A percentile compares a stretch with the other conserved stretches of the same genome.
Conservation (phyloP, 352 stramenopile genomes). For the Aphanomyces cochlioides region DNA sequence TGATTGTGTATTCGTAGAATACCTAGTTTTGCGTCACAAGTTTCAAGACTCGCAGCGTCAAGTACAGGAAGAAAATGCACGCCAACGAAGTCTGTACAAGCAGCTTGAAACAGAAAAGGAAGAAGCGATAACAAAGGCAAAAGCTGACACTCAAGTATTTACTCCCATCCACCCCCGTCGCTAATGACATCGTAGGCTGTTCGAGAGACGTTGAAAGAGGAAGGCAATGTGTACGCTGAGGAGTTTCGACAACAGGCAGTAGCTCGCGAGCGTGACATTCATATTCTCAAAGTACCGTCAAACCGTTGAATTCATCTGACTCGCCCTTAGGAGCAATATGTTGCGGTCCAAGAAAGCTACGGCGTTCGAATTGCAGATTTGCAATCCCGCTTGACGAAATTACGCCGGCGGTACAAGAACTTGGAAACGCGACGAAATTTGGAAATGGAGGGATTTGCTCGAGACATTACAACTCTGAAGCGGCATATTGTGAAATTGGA, state of each 20-base stretch:
- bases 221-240: constrained; percentile 52
- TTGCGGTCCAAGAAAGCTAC: constrained; percentile 64
- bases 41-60: constrained; percentile 56
- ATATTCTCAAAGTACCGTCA: constrained; percentile 46
- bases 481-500: constrained; percentile 70
- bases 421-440: constrained; percentile 66
- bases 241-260: constrained; percentile 56
- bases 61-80: constrained; percentile 54
- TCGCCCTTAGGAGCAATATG: constrained; percentile 58
- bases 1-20: constrained; percentile 40
- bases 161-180: background rate
- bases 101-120: constrained; percentile 43
- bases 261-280: constrained; percentile 58
- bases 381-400: constrained; percentile 58
- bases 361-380: constrained; percentile 65
- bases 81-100: constrained; percentile 43
- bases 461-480: constrained; percentile 58
- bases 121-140: constrained; percentile 41
- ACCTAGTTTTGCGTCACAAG: constrained; percentile 65
- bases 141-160: constrained; percentile 37
- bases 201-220: constrained; percentile 46
- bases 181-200: constrained; percentile 32
- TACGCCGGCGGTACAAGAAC: constrained; percentile 53
- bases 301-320: background rate
- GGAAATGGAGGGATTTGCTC: constrained; percentile 82